Evolutionary conservation across 2,329 filamentous ascomycete genomes (phyloP).

Genomic region (Nothomitra cinnamomea): DNA sequence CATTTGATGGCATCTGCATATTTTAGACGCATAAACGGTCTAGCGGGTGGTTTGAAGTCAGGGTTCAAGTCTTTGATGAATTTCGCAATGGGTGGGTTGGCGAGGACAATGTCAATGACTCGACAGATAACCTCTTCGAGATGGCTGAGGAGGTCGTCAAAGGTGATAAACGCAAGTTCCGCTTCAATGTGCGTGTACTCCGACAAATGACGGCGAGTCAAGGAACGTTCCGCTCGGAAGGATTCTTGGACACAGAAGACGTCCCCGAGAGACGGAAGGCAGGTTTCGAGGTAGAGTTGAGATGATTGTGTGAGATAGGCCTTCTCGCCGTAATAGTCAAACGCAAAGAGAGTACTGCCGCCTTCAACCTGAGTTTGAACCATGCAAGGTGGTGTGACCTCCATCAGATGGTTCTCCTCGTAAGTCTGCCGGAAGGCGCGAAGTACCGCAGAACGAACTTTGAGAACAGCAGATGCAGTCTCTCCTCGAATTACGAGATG

Average conservation of each 20-base stretch:
- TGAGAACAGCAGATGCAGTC: slow-evolving; percentile 68
- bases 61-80: slow-evolving; percentile 83
- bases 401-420: slow-evolving; percentile 58
- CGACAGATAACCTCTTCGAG: slow-evolving; percentile 77
- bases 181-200: slow-evolving; percentile 97
- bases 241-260: slow-evolving; percentile 98
- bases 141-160: slow-evolving; percentile 73
- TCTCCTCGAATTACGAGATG: slow-evolving; percentile 79
- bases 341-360: slow-evolving; percentile 75
- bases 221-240: slow-evolving; percentile 91
- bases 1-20: slow-evolving; percentile 90
- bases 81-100: slow-evolving; percentile 52
- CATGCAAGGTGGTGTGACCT: slow-evolving; percentile 77
- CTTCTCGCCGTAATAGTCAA: slow-evolving; percentile 76
- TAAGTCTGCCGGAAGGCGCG: slow-evolving; percentile 66
- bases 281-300: slow-evolving; percentile 94
- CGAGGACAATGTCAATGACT: slow-evolving; percentile 62
- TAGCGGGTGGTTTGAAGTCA: slow-evolving; percentile 60
- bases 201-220: slow-evolving; percentile 83
- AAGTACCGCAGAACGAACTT: slow-evolving; percentile 67
- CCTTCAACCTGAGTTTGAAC: slow-evolving; percentile 94
- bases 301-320: slow-evolving; percentile 94
- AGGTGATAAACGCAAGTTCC: slow-evolving; percentile 90
- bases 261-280: slow-evolving; percentile 74
- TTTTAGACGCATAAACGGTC: slow-evolving; percentile 87